Base-by-base conservation (phyloP, 2,329 filamentous ascomycete species). In the Aspergillus quadrilineatus region DNA sequence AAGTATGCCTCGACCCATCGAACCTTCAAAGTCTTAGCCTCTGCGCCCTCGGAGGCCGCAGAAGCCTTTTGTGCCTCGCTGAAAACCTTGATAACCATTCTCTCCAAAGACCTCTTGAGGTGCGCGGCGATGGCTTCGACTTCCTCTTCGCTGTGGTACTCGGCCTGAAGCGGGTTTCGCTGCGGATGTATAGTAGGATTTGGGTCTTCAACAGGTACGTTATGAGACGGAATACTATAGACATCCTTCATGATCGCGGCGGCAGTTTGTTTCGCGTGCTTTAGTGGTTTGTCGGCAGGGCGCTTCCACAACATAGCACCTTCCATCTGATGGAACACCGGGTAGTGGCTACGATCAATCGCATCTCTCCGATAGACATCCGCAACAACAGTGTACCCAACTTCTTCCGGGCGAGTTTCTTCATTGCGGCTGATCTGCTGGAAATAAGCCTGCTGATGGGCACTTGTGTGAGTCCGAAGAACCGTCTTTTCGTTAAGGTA, bases 241-340 rank as follows among this genome's bases (percentile, higher is more conserved):
- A 95, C 65, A 68, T 96, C 90, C 36, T 81, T 81, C 77, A 82
- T 84, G 6, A 97, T 86, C 80, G 81, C 58, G 74, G 78, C 53
- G 78, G 80, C 44, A 83, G 83, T 70, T 78, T 82, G 29, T 71
- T 59, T 34, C 0, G 72, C 67, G 36, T 68, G 59, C n/a, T 69
- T 64, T 10, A 73, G 62, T 1, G 72, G 69, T 12, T 71, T 60
- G 4, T 56, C 61, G 7, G 60, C 56, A 2, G 72, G 79, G 8
- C 90, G 84, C 69, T 94, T 89, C 93, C 94, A 99, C 53, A 92
- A 88, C 65, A 89, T 83, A 7, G 93, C 93, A 10, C 92, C 93
- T 73, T 99, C 94, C 92, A 97, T 97, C 77, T 99, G 94, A 76
- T 99, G 94, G 75, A 99, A 99, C 57, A 96, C 86, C 0, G 94